These are phyloP conservation scores for Aspergillus ellipticus DNA, from an alignment of 495 filamentous ascomycete species.

Conservation along the genomic window DNA sequence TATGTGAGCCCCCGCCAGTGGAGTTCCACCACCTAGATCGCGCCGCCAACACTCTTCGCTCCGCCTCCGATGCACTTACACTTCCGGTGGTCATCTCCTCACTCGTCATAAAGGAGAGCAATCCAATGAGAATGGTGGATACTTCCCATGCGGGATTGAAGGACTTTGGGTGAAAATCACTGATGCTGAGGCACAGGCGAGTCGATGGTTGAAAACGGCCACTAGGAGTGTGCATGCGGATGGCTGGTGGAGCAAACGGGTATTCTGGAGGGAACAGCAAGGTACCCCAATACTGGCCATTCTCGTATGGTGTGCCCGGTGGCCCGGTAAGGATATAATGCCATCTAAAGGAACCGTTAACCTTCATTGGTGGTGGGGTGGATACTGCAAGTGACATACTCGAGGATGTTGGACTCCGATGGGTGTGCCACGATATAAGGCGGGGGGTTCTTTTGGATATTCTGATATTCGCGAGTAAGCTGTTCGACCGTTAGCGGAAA, in stretches of 20 bases:
- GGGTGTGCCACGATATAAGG: conserved; percentile 93
- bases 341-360: conserved; percentile 61
- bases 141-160: conserved; percentile 99
- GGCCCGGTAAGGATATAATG: conserved; percentile 97
- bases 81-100: conserved; percentile 98
- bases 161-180: conserved; percentile 93
- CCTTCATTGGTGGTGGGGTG: neutral
- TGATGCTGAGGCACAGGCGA: conserved; percentile 89
- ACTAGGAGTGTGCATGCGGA: conserved; percentile 97
- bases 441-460: conserved; percentile 85
- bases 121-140: conserved; percentile 88
- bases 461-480: conserved; percentile 92
- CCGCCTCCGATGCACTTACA: conserved; percentile 71
- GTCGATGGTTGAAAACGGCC: conserved; percentile 92
- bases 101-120: conserved; percentile 95
- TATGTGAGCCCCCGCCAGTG: conserved; percentile 84
- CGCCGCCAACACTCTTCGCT: conserved; percentile 73
- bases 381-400: conserved; percentile 44
- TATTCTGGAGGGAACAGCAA: conserved; percentile 94
- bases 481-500: conserved; percentile 31
- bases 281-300: conserved; percentile 97
- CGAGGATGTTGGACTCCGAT: conserved; percentile 90
- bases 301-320: conserved; percentile 88
- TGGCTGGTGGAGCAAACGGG: conserved; percentile 93
- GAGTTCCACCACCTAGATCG: conserved; percentile 94